A percentile compares a stretch with the other conserved stretches of the same genome.
Conservation (phyloP, 2,329 filamentous ascomycete genomes). For the Nakataea oryzae region DNA sequence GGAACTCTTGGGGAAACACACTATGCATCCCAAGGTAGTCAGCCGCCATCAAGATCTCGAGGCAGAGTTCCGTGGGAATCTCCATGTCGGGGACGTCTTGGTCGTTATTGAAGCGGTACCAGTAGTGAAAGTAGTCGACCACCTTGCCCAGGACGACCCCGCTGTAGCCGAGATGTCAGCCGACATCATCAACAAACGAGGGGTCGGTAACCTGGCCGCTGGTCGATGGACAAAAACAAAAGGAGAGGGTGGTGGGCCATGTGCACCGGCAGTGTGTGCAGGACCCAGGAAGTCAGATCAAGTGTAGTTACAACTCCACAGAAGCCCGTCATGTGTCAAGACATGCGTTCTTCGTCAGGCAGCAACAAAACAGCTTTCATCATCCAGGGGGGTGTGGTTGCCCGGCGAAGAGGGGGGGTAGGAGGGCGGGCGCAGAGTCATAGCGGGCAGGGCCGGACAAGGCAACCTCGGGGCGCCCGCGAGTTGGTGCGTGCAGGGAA, state of each 20-base stretch:
- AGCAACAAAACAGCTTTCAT: conserved; percentile 15
- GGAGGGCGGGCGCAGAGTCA: conserved; percentile 1
- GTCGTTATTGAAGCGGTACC: conserved; percentile 59
- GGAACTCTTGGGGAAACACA: conserved; percentile 19
- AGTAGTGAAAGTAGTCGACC: conserved; percentile 76
- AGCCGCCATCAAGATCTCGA: conserved; percentile 68
- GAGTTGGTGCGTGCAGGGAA: background rate
- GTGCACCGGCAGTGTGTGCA: background rate
- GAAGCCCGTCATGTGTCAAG: background rate
- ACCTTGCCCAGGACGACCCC: conserved; percentile 69
- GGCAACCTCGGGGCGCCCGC: background rate
- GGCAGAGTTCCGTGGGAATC: conserved; percentile 65
- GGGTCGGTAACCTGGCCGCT: background rate
- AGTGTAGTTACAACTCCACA: conserved; percentile 11
- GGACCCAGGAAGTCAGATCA: conserved; percentile 12
- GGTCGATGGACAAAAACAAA: background rate
- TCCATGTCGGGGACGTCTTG: conserved; percentile 74
- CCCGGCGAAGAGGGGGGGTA: conserved; percentile 2
- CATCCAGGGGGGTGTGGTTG: conserved; percentile 17
- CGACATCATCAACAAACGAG: background rate
- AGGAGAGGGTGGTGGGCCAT: background rate
- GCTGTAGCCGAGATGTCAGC: conserved; percentile 18
- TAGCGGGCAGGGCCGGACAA: conserved; percentile 2
- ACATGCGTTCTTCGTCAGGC: conserved; percentile 9
- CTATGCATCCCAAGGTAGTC: conserved; percentile 65